phyloP scores from a whole-genome alignment of 495 filamentous ascomycete genomes.

The Cairneyella variabilis region DNA sequence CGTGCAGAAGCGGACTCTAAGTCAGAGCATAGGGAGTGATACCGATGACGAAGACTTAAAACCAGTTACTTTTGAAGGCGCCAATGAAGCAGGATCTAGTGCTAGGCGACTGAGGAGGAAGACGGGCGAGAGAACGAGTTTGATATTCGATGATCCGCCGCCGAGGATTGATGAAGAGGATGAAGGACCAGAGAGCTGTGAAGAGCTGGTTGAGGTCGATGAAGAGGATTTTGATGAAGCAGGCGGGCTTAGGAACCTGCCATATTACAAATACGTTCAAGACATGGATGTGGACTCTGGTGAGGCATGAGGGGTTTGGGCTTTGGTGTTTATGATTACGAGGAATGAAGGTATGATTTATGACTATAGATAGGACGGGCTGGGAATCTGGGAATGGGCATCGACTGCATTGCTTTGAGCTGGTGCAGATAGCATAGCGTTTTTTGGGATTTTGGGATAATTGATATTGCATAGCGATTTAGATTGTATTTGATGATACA shows the following conservation, averaged over 20 bases:
- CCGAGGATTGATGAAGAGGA: slow-evolving; percentile 49
- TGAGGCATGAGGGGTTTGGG: slow-evolving; percentile 22
- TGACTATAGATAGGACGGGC: neutral
- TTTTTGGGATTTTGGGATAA: slow-evolving; percentile 6
- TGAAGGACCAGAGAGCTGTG: slow-evolving; percentile 43
- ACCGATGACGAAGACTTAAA: slow-evolving; percentile 49
- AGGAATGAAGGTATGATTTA: slow-evolving; percentile 18
- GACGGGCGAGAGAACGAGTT: slow-evolving; percentile 39
- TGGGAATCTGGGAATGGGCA: slow-evolving; percentile 10
- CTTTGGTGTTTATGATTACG: neutral
- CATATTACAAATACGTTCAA: slow-evolving; percentile 43
- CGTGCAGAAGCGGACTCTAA: slow-evolving; percentile 50
- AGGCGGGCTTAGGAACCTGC: slow-evolving; percentile 34
- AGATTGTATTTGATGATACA: too few species aligned
- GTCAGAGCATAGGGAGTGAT: slow-evolving; percentile 49
- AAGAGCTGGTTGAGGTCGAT: slow-evolving; percentile 39
- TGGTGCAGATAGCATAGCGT: slow-evolving; percentile 13
- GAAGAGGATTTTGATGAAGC: slow-evolving; percentile 25
- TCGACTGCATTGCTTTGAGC: slow-evolving; percentile 13
- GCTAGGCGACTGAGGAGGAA: slow-evolving; percentile 45
- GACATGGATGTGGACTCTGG: slow-evolving; percentile 35
- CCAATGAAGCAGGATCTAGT: slow-evolving; percentile 37
- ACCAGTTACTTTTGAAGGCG: slow-evolving; percentile 28
- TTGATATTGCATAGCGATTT: too few species aligned
- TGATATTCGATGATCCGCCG: slow-evolving; percentile 46